Evolutionary conservation across 257 asterid genomes (phyloP), one percentile per base, ranked within the genome.

Genomic region (Fraxinus cuspidata): DNA sequence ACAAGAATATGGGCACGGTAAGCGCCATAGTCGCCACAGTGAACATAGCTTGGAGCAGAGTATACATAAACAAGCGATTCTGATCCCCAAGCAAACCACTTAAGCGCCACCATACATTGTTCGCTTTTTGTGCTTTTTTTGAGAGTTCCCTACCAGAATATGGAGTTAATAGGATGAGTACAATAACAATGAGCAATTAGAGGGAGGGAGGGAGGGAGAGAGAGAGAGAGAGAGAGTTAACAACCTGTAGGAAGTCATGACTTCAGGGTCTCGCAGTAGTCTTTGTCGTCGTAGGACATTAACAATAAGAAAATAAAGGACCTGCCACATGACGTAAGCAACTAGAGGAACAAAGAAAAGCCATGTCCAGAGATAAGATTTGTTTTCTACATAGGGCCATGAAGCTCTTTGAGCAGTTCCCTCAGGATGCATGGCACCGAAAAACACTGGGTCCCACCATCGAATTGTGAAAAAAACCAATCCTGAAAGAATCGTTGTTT

Each of bases 211-310:
- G 25, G 68, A 25, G 18, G 51, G 53, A 81, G 65, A 63, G 53
- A 81, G 65, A 67, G 34, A 15, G 44, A 66, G 64, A 47, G 64
- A 66, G 78, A 28, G 69, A 63, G 19, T 4, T n/a, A 21, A 53
- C 56, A 80, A 95, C 99, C 97, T 92, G 94, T 96, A 96, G 75
- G 99, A 96, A 76, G 98, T 96, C 98, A 89, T 93, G 66, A 93
- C 96, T 89, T 96, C 97, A 60, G 98, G 99, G 82, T 96, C 99
- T 21, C 82, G 83, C 68, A 96, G 87, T 10, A 93, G 77, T 78
- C 98, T 90, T 79, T 96, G 98, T 60, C 97, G 90, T 28, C 99
- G 96, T 12, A 96, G 86, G 76, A 96, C 99, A 58, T 96, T 87
- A 4, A 96, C 98, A 16, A 96, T 89, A 84, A 96, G 99, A 74